Evolutionary conservation across 805 yeast genomes (phyloP), one percentile per base, ranked within the genome.

Genomic region (Myxozyma mucilagina): DNA sequence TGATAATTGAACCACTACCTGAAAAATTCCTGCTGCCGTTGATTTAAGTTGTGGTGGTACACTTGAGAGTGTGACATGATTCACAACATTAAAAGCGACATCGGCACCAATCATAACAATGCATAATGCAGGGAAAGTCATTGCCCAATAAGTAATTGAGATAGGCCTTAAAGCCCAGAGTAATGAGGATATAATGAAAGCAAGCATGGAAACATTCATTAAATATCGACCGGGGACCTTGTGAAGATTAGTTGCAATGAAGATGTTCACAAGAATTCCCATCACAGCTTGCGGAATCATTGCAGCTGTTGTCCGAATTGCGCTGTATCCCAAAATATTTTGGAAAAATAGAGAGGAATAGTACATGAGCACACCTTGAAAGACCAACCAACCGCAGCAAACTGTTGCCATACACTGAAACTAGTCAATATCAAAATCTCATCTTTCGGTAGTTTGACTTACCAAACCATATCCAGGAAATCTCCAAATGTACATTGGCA

Each of bases 21-120:
- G 79, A 63, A 80, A 80, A 2, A 79, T 72, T 9, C 83, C 82
- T 6, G 80, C 81, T 3, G 82, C 84, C n/a, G 81, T 68, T 47
- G 79, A 75, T 61, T 79, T 82, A 13, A 76, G 64, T 6, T 69
- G 58, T 41, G 69, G 70, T 16, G 75, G 73, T 16, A 80, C 82
- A 0, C 81, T 71, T 6, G 77, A 73, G 38, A 80, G 68, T 0
- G 81, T 70, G 43, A 76, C 75, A 67, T 80, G 71, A 56, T 78
- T 80, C 24, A 76, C 74, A 9, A 81, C 79, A 60, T 81, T 80
- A 62, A 78, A 80, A 13, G 77, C 69, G 9, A 81, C 63, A 67
- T 81, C 84, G 0, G 82, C 82, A 0, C 84, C 84, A 16, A 80
- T 45, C 36, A 79, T 82, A 0, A 76, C 69, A 18, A 77, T 66